Conservation (phyloP, 768 basidiomycete species). For the Megacollybia marginata region DNA sequence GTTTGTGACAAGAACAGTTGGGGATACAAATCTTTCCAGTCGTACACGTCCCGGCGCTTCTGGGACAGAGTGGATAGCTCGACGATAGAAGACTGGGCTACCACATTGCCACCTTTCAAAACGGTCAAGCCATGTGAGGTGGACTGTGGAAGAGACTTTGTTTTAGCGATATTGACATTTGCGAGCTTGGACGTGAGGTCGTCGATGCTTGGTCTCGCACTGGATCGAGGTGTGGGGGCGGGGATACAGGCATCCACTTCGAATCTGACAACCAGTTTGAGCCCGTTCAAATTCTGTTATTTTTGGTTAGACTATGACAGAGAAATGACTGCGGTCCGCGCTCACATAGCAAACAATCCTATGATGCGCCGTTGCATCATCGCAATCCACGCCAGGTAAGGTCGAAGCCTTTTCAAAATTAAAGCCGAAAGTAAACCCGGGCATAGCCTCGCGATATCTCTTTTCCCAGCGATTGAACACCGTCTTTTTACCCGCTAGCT, state of each 20-base stretch:
- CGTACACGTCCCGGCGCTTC: constrained; percentile 5
- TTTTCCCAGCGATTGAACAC: constrained; percentile 56
- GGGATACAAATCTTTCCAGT: constrained; percentile 40
- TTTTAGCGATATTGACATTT: constrained; percentile 10
- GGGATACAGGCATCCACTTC: constrained; percentile 26
- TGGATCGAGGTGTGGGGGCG: not conserved
- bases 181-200: constrained; percentile 19
- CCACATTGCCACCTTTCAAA: constrained; percentile 14
- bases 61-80: constrained; percentile 25
- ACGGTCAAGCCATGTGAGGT: not conserved
- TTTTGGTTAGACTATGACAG: too few relatives aligned
- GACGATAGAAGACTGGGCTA: constrained; percentile 26
- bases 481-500: constrained; percentile 52
- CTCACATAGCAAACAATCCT: constrained; percentile 59
- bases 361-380: constrained; percentile 48
- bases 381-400: constrained; percentile 37
- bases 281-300: constrained; percentile 28
- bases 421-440: constrained; percentile 42
- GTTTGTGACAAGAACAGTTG: constrained; percentile 47
- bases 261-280: constrained; percentile 35
- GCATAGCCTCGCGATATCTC: constrained; percentile 24
- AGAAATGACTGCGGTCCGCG: not conserved
- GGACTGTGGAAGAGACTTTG: not conserved
- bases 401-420: constrained; percentile 58
- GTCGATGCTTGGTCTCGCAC: constrained; percentile 2